Evolutionary conservation across 2,329 filamentous ascomycete species (phyloP).

Genomic region (Coniochaeta sp.): DNA sequence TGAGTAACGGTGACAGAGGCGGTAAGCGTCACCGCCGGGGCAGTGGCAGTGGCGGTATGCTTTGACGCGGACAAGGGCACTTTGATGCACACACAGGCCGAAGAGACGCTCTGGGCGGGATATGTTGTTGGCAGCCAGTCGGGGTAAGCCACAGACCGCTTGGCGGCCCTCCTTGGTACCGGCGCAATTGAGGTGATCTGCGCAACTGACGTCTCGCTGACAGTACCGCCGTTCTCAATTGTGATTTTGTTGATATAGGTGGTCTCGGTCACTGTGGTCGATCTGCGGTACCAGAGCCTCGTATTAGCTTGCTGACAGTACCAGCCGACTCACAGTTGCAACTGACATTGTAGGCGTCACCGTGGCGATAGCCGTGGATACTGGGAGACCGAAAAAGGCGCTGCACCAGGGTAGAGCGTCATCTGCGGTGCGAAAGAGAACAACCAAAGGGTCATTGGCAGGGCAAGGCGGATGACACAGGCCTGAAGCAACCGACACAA

Average conservation of each 20-base stretch:
- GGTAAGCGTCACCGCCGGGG: conserved; percentile 6
- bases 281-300: neutral
- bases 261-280: conserved; percentile 7
- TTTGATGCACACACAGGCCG: conserved; percentile 9
- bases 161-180: conserved; percentile 3
- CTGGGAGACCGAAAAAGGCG: conserved; percentile 6
- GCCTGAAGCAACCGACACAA: conserved; percentile 5
- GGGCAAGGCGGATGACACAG: conserved; percentile 4
- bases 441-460: conserved; percentile 5
- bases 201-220: conserved; percentile 7
- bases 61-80: conserved; percentile 4
- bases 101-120: conserved; percentile 3
- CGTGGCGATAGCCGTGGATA: conserved; percentile 5
- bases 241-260: conserved; percentile 5
- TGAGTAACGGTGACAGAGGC: conserved; percentile 4
- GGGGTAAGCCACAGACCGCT: conserved; percentile 7
- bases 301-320: neutral
- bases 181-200: neutral
- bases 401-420: conserved; percentile 6
- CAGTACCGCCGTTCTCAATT: conserved; percentile 4
- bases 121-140: conserved; percentile 8
- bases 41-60: conserved; percentile 6
- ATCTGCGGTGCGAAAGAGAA: conserved; percentile 5
- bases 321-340: neutral
- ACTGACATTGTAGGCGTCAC: conserved; percentile 8